These are phyloP conservation scores for Phytophthora pisi DNA, from an alignment of 352 stramenopile species.

Conservation along the genomic window DNA sequence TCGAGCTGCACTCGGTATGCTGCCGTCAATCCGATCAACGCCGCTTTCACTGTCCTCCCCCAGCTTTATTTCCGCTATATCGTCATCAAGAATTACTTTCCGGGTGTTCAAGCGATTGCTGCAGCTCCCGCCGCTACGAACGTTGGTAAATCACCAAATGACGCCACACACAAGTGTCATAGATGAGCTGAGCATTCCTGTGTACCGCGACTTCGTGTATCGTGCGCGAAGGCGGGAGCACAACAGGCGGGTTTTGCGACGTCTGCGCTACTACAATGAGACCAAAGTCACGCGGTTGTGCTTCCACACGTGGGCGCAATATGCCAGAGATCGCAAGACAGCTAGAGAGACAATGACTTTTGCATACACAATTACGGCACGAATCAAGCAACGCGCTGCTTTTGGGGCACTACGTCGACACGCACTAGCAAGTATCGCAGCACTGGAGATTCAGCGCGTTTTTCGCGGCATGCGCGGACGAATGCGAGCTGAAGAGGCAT, in stretches of 20 bases:
- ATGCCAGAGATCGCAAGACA: slow-evolving; percentile 39
- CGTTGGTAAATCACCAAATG: slow-evolving; percentile 43
- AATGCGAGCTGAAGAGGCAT: slow-evolving; percentile 35
- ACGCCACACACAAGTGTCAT: slow-evolving; percentile 54
- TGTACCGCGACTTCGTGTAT: slow-evolving; percentile 64
- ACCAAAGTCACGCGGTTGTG: slow-evolving; percentile 47
- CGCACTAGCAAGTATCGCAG: slow-evolving; percentile 55
- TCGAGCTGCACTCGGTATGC: slow-evolving; percentile 49
- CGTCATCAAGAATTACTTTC: slow-evolving; percentile 48
- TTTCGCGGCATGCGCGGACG: slow-evolving; percentile 56
- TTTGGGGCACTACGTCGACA: slow-evolving; percentile 49
- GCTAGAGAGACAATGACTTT: slow-evolving; percentile 39
- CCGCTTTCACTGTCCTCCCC: slow-evolving; percentile 22
- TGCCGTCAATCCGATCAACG: slow-evolving; percentile 34
- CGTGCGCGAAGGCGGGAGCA: slow-evolving; percentile 51
- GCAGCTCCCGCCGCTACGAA: slow-evolving; percentile 46
- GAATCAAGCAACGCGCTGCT: slow-evolving; percentile 40
- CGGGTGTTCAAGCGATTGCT: slow-evolving; percentile 53
- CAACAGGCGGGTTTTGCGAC: slow-evolving; percentile 53
- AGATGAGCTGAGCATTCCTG: slow-evolving; percentile 57
- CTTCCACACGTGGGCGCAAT: slow-evolving; percentile 47
- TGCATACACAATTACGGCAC: slow-evolving; percentile 37
- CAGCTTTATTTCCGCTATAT: slow-evolving; percentile 23
- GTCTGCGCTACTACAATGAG: slow-evolving; percentile 56
- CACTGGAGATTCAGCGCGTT: slow-evolving; percentile 68